phyloP scores from a whole-genome alignment of 1,139 yeast genomes.

The Blastobotrys aristatus region DNA sequence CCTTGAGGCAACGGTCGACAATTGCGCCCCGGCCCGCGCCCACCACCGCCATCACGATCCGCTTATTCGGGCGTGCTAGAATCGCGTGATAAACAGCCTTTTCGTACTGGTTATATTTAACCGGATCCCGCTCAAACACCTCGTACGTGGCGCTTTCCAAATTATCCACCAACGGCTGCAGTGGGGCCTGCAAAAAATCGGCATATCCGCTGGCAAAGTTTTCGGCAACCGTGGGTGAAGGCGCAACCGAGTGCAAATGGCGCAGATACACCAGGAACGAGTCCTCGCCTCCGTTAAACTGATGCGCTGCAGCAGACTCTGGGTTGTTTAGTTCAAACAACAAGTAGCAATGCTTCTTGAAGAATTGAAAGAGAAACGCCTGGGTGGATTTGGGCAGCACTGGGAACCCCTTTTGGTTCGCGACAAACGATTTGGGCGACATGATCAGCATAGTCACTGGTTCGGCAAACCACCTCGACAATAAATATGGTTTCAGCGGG shows the following conservation, averaged over 20 bases:
- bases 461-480: constrained; percentile 59
- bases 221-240: constrained; percentile 34
- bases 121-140: constrained; percentile 62
- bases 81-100: constrained; percentile 61
- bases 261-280: constrained; percentile 51
- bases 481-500: constrained; percentile 42
- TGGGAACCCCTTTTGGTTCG: constrained; percentile 55
- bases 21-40: constrained; percentile 91
- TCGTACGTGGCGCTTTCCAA: constrained; percentile 57
- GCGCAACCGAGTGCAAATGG: constrained; percentile 40
- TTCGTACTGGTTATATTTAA: constrained; percentile 64
- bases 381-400: constrained; percentile 57
- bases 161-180: constrained; percentile 62
- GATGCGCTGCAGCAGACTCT: constrained; percentile 3
- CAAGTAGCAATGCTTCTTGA: constrained; percentile 32
- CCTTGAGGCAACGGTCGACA: constrained; percentile 48
- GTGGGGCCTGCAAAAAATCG: constrained; percentile 50
- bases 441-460: constrained; percentile 54
- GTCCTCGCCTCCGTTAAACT: constrained; percentile 40
- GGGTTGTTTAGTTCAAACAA: constrained; percentile 31
- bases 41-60: constrained; percentile 49
- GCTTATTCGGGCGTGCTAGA: constrained; percentile 31
- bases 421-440: constrained; percentile 49
- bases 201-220: constrained; percentile 35
- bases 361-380: constrained; percentile 39